These are phyloP conservation scores for Colletotrichum cuscutae DNA, from an alignment of 2,329 filamentous ascomycete genomes.

Conservation along the genomic window DNA sequence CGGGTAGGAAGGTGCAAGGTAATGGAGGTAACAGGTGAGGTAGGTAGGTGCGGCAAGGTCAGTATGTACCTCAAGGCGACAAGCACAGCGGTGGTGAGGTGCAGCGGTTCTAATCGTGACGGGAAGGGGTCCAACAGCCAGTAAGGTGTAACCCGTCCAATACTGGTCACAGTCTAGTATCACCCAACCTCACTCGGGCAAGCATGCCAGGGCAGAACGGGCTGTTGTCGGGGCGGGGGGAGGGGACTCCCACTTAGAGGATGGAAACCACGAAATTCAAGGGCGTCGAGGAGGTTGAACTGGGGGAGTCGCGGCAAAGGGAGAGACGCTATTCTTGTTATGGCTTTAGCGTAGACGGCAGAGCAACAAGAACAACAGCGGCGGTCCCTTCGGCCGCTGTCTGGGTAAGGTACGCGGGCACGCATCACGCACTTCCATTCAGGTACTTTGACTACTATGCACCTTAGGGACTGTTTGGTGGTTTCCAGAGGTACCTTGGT, in stretches of 20 bases:
- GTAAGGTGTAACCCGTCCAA: background rate
- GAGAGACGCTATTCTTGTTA: conserved; percentile 7
- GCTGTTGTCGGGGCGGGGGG: background rate
- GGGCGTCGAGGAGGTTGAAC: conserved; percentile 5
- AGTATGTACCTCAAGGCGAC: background rate
- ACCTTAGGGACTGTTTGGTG: background rate
- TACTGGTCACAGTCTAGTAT: background rate
- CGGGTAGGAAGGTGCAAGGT: background rate
- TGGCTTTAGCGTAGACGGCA: conserved; percentile 26
- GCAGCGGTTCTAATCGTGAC: background rate
- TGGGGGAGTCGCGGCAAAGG: conserved; percentile 18
- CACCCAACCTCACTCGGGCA: background rate
- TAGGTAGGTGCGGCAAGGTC: background rate
- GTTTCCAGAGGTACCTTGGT: background rate
- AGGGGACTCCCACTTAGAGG: background rate
- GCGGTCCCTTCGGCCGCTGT: conserved; percentile 1
- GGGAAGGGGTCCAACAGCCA: background rate
- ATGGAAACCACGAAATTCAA: background rate
- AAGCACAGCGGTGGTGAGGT: background rate
- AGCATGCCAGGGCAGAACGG: background rate
- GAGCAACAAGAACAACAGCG: conserved; percentile 22
- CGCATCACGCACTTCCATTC: background rate
- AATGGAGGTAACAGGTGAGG: background rate
- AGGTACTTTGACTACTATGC: no score
- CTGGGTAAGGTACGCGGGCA: background rate